A percentile compares a stretch with the other conserved stretches of the same genome.
Conservation (phyloP, 2,329 filamentous ascomycete species). For the Periconia digitata region DNA sequence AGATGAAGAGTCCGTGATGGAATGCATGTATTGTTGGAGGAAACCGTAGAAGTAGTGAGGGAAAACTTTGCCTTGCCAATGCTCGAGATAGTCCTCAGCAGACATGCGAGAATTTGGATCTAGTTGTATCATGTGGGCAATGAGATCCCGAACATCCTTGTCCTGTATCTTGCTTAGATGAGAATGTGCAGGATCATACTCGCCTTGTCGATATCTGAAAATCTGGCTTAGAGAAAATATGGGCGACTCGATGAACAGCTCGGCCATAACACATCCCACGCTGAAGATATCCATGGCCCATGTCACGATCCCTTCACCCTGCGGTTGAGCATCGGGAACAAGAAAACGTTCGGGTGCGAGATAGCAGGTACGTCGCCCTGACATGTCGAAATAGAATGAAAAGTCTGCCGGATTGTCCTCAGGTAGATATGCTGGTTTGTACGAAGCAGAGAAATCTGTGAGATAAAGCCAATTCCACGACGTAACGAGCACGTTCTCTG, state of each 20-base stretch:
- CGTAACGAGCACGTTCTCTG: conserved; percentile 93
- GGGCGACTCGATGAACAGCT: conserved; percentile 90
- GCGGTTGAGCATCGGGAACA: conserved; percentile 66
- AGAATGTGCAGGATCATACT: conserved; percentile 83
- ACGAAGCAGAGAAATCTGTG: conserved; percentile 93
- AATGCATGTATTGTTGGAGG: conserved; percentile 94
- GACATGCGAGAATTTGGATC: conserved; percentile 90
- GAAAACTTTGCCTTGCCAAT: conserved; percentile 90
- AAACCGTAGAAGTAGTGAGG: conserved; percentile 98
- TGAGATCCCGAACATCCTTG: conserved; percentile 80
- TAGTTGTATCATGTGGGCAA: conserved; percentile 93
- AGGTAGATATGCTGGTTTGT: conserved; percentile 90
- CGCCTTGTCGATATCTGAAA: conserved; percentile 88
- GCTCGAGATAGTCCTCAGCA: conserved; percentile 89
- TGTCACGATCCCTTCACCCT: conserved; percentile 64
- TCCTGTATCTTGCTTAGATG: conserved; percentile 87
- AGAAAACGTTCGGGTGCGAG: conserved; percentile 92
- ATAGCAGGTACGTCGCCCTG: conserved; percentile 88
- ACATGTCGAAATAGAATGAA: conserved; percentile 96
- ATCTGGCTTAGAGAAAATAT: conserved; percentile 98
- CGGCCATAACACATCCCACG: conserved; percentile 92
- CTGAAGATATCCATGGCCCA: conserved; percentile 99
- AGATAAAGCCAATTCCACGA: conserved; percentile 99
- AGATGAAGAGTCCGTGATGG: conserved; percentile 87
- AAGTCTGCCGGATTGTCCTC: conserved; percentile 98